phyloP scores from a whole-genome alignment of 2,329 filamentous ascomycete genomes.

The Fusarium chaquense region DNA sequence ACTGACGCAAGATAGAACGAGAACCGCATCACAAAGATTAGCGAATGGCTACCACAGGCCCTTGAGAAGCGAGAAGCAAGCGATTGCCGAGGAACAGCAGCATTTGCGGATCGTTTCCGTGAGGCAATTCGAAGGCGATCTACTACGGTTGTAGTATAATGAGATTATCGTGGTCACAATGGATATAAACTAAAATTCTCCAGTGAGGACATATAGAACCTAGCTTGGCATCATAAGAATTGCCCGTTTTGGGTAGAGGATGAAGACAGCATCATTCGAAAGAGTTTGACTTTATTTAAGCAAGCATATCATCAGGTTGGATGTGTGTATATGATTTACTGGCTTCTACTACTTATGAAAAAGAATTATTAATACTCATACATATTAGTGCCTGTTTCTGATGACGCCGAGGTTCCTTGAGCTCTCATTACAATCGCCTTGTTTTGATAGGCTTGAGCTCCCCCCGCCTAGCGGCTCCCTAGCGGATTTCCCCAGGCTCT shows the following conservation, averaged over 20 bases:
- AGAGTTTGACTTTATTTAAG: neutral
- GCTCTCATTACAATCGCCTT: conserved; percentile 39
- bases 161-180: neutral
- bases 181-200: neutral
- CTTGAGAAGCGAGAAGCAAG: conserved; percentile 65
- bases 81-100: conserved; percentile 64
- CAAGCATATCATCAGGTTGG: neutral
- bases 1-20: conserved; percentile 59
- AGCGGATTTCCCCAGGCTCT: conserved; percentile 39
- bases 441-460: conserved; percentile 41
- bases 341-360: neutral
- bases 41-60: conserved; percentile 71
- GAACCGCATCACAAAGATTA: conserved; percentile 73
- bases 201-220: neutral
- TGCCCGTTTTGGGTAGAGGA: neutral
- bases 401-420: conserved; percentile 9
- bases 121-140: conserved; percentile 57
- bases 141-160: conserved; percentile 34
- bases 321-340: neutral
- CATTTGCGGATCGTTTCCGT: conserved; percentile 66
- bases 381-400: neutral
- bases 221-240: neutral
- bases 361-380: neutral
- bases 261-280: neutral
- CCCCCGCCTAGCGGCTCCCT: conserved; percentile 27